Evolutionary conservation across 257 asterid species (phyloP), one percentile per base, ranked within the genome.

Genomic region (Echites panduratus): DNA sequence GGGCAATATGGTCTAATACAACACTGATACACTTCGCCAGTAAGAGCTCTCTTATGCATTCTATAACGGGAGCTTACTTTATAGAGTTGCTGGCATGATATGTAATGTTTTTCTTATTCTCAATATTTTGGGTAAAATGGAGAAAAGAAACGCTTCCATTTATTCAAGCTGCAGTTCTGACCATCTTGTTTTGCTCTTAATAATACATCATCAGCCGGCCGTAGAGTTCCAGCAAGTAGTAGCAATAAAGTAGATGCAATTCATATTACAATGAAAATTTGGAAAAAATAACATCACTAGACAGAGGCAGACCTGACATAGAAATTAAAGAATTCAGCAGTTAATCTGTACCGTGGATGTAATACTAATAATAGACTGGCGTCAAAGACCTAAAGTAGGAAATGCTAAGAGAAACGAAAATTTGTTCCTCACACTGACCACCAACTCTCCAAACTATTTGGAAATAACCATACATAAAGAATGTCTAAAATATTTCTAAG

Each of bases 401-500:
- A 57, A 41, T 41, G 43, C 11, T 41, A 19, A 57, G 67, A 43
- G 12, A 70, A 48, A 26, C 5, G 35, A 44, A 64, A 62, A 6
- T 48, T 26, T 8, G 70, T 47, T 61, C 38, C 70, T 27, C 48
- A 10, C 59, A 13, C 47, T 29, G 2, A 27, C 24, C 62, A 26
- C 58, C 70, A 47, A 45, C 41, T 32, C 41, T 32, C 70, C 76
- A 14, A 57, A 43, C 6, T 16, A 26, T 14, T 4, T 9, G 0
- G 47, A 29, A 16, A 24, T 69, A 9, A 24, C 16, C 27, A 50
- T 69, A 54, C 68, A 41, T 19, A 66, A 67, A 52, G 59, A 41
- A 66, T 53, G 68, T 57, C 66, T 59, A 68, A n/a, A 64, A 22
- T 50, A 19, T 24, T 75, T 14, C 70, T 40, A 70, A 59, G 72